Evolutionary conservation across 345 rosid species (phyloP), one percentile per base, ranked within the genome.

Genomic region (Moricandia moricandioides): DNA sequence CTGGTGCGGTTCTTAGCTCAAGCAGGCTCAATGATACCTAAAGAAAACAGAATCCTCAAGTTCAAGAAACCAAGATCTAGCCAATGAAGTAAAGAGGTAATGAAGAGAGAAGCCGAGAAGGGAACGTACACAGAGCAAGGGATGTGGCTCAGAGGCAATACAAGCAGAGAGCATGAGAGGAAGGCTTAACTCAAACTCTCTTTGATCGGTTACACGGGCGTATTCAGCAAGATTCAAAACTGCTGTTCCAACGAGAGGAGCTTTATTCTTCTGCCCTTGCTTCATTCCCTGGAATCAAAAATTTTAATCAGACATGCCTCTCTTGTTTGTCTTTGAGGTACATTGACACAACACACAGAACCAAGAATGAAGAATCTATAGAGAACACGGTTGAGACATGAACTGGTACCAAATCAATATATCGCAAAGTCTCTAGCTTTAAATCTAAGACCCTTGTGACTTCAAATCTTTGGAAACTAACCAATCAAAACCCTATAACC

Each of bases 1-100:
- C 97, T 58, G 83, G 84, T 62, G 86, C 81, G 70, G 92, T 81
- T 79, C 97, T 86, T 54, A 95, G 70, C 80, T 95, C 92, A 86
- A 88, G 68, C 45, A 92, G 69, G 80, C 85, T 84, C 39, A 95
- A 84, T 40, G 90, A 90, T 71, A 95, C 78, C 99, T 95, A 82
- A 68, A 81, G 30, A 26, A 68, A 47, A 69, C 18, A 4, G 26
- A 17, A 27, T 6, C 14, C 1, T 30, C 2, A 58, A 45, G 0
- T 52, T 74, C 11, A 75, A 26, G 4, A 56, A 52, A 64, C 3
- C n/a, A 45, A 30, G 3, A 66, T 14, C 8, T 4, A 47, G 30
- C 43, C 51, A 65, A 70, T 57, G 62, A 4, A 59, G 13, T 17
- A 26, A 61, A 5, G 34, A 65, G 21, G 49, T 33, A 64, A 30